Base-by-base conservation (phyloP, 1,284 basidiomycete species). In the Polyporus tsugae region DNA sequence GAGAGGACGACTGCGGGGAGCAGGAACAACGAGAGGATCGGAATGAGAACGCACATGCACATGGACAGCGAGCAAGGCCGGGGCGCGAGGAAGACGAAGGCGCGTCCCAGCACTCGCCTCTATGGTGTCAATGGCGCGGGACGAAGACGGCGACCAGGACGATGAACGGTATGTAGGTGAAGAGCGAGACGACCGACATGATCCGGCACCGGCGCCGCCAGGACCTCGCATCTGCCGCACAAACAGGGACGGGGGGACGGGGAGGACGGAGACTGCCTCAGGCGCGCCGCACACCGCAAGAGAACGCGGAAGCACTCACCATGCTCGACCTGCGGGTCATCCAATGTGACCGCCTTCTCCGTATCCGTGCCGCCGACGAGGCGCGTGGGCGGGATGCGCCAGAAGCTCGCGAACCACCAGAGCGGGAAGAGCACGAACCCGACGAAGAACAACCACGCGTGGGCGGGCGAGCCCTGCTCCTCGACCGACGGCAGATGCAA, bases 151-250 rank as follows among this genome's bases (percentile, higher is more conserved):
- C 89, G 73, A 92, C 82, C 71, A 91, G 86, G 72, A 92, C 80
- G 77, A 93, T 88, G 79, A 93, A 92, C 17, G 91, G 91, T 70
- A 92, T 81, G 78, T 93, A 93, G n/a, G 91, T 92, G 77, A 93
- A 75, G 60, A 92, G 73, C 46, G 91, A 91, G 46, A 92, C 78
- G 55, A 77, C 82, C 36, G 87, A 82, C 89, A 92, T 89, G 70
- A 92, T 78, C 57, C 92, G 89, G 82, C 91, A 93, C 65, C 91
- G 87, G 65, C 81, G 82, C 61, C 92, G 88, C 92, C 91, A 93
- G 49, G 85, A 85, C 74, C 83, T 85, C 33, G 91, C 89, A 78
- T 93, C 91, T 93, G 72, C 17, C 57, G 15, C 36, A 49, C 9
- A 25, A 49, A 17, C 13, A 17, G 15, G 15, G 6, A 55, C 4